Percentiles rank a stretch among this genome's conserved stretches.
Conservation (phyloP, 2,329 filamentous ascomycete genomes). For the Pseudogymnoascus sp. region DNA sequence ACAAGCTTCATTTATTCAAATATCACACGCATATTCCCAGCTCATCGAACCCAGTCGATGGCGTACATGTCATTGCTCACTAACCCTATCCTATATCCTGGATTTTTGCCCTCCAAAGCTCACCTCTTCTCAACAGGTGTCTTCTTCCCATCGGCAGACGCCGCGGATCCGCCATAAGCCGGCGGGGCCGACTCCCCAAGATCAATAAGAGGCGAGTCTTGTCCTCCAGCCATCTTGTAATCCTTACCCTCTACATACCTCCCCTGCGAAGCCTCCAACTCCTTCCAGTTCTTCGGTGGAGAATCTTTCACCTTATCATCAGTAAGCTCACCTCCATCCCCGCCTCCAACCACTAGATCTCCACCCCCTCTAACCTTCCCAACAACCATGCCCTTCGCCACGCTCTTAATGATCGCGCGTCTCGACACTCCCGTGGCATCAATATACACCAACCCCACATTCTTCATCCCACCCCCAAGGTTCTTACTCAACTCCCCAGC, state of each 20-base stretch:
- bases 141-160: conserved; percentile 21
- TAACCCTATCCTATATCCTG: background rate
- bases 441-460: conserved; percentile 94
- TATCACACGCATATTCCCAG: background rate
- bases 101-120: background rate
- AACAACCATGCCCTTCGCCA: conserved; percentile 93
- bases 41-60: background rate
- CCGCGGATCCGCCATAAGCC: conserved; percentile 19
- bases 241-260: conserved; percentile 19
- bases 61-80: background rate
- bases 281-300: conserved; percentile 19
- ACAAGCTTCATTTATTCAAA: background rate
- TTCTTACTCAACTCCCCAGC: conserved; percentile 70
- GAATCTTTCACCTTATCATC: background rate
- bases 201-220: conserved; percentile 21
- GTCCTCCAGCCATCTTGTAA: conserved; percentile 20
- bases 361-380: conserved; percentile 69
- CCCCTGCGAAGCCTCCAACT: conserved; percentile 21
- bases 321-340: conserved; percentile 24
- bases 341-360: conserved; percentile 65
- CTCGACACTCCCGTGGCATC: conserved; percentile 90
- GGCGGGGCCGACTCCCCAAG: conserved; percentile 22
- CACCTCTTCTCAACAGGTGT: conserved; percentile 11
- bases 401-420: conserved; percentile 82
- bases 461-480: conserved; percentile 82